These are phyloP conservation scores for Eleusine coracana DNA, from an alignment of 176 grass and related monocot species.

Conservation along the genomic window DNA sequence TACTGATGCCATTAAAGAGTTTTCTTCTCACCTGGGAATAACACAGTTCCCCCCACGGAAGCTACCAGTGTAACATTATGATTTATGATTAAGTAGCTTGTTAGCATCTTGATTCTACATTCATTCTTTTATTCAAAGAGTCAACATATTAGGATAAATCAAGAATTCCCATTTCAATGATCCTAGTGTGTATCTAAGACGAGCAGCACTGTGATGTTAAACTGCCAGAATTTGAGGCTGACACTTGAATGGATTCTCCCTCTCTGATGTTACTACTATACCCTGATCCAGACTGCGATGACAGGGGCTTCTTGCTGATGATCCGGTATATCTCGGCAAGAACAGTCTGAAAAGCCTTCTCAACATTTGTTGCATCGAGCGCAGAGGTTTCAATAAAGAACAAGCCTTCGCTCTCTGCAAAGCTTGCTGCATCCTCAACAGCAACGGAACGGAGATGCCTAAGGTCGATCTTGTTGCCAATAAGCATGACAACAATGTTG, in stretches of 20 bases:
- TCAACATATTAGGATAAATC: not conserved
- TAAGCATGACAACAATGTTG: constrained; percentile 55
- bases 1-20: not conserved
- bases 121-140: not conserved
- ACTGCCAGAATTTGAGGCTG: constrained; percentile 2
- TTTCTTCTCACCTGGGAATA: not conserved
- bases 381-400: constrained; percentile 55
- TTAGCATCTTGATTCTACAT: not conserved
- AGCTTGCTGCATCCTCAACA: constrained; percentile 45
- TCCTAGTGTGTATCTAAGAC: not conserved
- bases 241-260: constrained; percentile 37
- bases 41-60: not conserved
- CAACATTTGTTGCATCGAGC: constrained; percentile 46
- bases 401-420: constrained; percentile 42
- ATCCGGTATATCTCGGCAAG: constrained; percentile 44
- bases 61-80: not conserved
- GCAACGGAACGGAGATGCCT: constrained; percentile 51
- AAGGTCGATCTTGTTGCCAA: constrained; percentile 57
- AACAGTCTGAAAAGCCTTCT: constrained; percentile 48
- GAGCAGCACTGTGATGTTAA: constrained; percentile 12
- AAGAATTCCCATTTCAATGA: not conserved
- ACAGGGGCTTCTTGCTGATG: constrained; percentile 48
- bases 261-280: constrained; percentile 26
- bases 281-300: constrained; percentile 5
- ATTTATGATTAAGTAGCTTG: not conserved